phyloP scores from a whole-genome alignment of 179 eudicot species.

The Vitellaria paradoxa region DNA sequence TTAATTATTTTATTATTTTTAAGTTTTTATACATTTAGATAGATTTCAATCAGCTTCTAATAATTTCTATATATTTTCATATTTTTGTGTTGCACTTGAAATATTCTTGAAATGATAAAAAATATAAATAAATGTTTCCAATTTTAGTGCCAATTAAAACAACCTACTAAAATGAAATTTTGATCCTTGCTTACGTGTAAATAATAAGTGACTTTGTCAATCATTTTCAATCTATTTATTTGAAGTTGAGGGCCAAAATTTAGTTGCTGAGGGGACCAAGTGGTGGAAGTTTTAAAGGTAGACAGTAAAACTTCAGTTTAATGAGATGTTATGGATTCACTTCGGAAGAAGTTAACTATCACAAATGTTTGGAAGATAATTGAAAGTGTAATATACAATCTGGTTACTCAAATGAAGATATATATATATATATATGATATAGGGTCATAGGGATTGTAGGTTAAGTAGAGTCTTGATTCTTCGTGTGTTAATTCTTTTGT shows the following conservation, averaged over 20 bases:
- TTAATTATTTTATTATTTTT: too few species aligned
- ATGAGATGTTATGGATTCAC: not conserved
- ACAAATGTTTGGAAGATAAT: not conserved
- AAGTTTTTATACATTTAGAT: too few species aligned
- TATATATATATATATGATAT: too few species aligned
- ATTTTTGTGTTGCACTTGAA: too few species aligned
- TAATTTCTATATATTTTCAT: too few species aligned
- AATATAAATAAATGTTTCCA: too few species aligned
- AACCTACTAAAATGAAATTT: too few species aligned
- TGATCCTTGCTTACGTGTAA: not conserved
- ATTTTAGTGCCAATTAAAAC: too few species aligned
- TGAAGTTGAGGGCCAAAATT: not conserved
- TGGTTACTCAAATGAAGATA: not conserved
- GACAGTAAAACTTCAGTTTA: conserved; percentile 5
- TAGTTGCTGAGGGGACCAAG: not conserved
- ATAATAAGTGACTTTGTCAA: not conserved
- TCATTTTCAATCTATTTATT: not conserved
- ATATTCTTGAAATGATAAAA: too few species aligned
- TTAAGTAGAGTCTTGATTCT: not conserved
- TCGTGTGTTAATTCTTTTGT: not conserved
- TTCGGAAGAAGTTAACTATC: not conserved
- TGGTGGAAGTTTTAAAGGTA: not conserved
- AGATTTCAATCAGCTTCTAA: too few species aligned
- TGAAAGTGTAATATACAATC: not conserved
- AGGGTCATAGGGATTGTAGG: too few species aligned